phyloP scores from a whole-genome alignment of 306 rosid genomes.

The Fragaria vesca region DNA sequence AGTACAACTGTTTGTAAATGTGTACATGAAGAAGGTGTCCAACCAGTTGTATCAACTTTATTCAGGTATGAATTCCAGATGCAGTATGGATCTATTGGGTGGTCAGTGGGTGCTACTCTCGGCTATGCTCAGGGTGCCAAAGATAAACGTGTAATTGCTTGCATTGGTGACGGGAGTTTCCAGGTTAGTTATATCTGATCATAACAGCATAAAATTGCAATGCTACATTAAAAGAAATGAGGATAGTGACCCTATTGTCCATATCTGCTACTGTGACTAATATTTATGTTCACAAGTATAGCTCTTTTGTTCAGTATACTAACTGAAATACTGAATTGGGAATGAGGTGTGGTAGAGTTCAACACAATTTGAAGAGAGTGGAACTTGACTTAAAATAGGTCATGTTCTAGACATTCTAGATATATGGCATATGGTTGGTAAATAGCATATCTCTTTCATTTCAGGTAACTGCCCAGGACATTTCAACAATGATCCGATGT shows the following conservation, averaged over 20 bases:
- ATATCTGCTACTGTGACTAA: background rate
- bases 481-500: slow-evolving; percentile 83
- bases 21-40: background rate
- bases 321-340: background rate
- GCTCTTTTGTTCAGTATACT: background rate
- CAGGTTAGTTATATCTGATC: slow-evolving; percentile 50
- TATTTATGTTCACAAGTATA: background rate
- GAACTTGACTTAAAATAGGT: background rate
- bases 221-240: background rate
- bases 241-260: background rate
- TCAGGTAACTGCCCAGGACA: slow-evolving; percentile 89
- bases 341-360: background rate
- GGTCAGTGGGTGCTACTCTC: slow-evolving; percentile 94
- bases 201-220: background rate
- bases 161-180: slow-evolving; percentile 92
- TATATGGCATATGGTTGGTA: background rate
- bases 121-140: slow-evolving; percentile 86
- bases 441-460: slow-evolving; percentile 7
- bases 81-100: slow-evolving; percentile 96
- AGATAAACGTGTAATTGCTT: slow-evolving; percentile 74
- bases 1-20: background rate
- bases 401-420: background rate
- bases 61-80: slow-evolving; percentile 88
- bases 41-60: slow-evolving; percentile 22
- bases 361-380: background rate